These are phyloP conservation scores for Chaetomium cochliodes DNA, from an alignment of 495 filamentous ascomycete species.

Conservation along the genomic window DNA sequence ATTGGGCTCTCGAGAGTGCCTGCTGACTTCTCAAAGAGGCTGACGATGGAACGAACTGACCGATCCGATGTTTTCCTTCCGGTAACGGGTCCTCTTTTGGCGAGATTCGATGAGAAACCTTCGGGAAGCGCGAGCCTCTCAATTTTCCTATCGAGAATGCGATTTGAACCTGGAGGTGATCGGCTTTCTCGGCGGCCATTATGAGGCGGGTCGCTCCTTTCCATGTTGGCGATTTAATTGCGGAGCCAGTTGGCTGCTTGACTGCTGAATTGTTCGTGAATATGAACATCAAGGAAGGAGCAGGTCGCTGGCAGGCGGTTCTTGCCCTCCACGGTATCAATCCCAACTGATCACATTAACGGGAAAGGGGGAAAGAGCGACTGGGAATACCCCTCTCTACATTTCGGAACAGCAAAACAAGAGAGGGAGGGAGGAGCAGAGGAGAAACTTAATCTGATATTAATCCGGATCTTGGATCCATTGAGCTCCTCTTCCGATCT, in stretches of 20 bases:
- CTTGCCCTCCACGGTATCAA: background rate
- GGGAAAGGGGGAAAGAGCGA: background rate
- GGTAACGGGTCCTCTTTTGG: background rate
- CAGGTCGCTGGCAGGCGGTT: background rate
- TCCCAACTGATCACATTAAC: background rate
- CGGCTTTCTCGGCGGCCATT: background rate
- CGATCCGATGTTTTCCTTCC: constrained; percentile 1
- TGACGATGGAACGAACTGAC: constrained; percentile 27
- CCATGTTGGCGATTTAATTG: background rate
- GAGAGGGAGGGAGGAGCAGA: too few species aligned
- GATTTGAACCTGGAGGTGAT: background rate
- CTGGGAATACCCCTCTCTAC: background rate
- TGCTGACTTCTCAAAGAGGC: constrained; percentile 23
- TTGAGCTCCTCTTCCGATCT: background rate
- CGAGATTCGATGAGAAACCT: constrained; percentile 30
- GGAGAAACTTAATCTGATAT: too few species aligned
- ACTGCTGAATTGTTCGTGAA: background rate
- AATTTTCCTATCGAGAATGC: constrained; percentile 31
- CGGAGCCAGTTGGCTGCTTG: background rate
- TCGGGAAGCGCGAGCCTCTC: constrained; percentile 16
- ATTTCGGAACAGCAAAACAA: too few species aligned
- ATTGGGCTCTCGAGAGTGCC: background rate
- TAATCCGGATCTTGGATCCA: too few species aligned
- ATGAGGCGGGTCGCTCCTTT: background rate
- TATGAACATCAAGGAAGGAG: background rate